These are phyloP conservation scores for Funneliformis geosporum DNA, from an alignment of 192 early-diverging fungal genomes.

Conservation along the genomic window DNA sequence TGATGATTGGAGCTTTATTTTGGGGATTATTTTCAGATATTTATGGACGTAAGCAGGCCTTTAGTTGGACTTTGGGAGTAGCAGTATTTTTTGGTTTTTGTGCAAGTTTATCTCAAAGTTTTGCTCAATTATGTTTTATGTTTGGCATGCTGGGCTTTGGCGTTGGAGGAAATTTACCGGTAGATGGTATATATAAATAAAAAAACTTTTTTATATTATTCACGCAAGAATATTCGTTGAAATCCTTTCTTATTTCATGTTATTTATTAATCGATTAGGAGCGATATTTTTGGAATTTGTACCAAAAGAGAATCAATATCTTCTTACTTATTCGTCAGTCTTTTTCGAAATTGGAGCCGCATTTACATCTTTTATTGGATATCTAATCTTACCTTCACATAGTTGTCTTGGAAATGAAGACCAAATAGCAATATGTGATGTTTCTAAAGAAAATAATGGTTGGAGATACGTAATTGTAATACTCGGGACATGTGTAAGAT, in stretches of 20 bases:
- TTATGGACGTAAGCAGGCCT: constrained; percentile 73
- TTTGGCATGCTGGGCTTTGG: constrained; percentile 75
- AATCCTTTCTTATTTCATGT: neutral
- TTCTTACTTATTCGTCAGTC: constrained; percentile 79
- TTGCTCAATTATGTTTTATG: constrained; percentile 60
- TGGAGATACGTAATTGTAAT: constrained; percentile 76
- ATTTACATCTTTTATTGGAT: constrained; percentile 63
- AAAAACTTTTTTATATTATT: neutral
- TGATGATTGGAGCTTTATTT: constrained; percentile 80
- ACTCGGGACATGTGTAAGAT: constrained; percentile 50
- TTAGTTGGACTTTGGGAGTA: constrained; percentile 72
- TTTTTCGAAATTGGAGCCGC: constrained; percentile 87
- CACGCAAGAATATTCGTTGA: neutral
- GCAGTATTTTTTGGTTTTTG: constrained; percentile 69
- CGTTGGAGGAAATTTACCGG: constrained; percentile 67
- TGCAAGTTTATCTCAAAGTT: constrained; percentile 66
- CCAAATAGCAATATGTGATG: constrained; percentile 43
- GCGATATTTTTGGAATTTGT: constrained; percentile 87
- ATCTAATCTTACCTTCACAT: constrained; percentile 63
- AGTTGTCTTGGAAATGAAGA: constrained; percentile 58
- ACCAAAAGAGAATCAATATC: constrained; percentile 73
- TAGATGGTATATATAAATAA: constrained; percentile 48
- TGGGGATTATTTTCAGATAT: constrained; percentile 79
- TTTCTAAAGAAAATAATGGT: constrained; percentile 66
- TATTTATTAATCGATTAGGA: constrained; percentile 41